Evolutionary conservation across 331 rosid genomes (phyloP).

Genomic region (Dryas integrifolia): DNA sequence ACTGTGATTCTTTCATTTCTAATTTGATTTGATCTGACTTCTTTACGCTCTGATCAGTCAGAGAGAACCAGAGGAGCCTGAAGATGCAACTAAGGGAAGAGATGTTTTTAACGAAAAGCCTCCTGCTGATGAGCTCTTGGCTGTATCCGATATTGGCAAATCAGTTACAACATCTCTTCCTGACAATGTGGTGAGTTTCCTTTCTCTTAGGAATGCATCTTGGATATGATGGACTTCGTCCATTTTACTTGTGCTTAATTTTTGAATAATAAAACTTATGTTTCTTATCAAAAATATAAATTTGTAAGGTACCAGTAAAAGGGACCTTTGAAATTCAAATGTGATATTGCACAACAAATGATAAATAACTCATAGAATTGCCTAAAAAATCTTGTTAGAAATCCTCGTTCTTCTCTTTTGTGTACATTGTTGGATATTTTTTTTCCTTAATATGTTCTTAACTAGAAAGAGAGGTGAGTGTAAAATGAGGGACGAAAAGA

Average conservation of each 20-base stretch:
- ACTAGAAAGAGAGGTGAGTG: background rate
- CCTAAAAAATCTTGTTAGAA: background rate
- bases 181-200: conserved; percentile 82
- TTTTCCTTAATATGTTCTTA: background rate
- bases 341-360: background rate
- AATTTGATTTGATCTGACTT: conserved; percentile 17
- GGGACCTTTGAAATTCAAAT: background rate
- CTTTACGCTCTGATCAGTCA: conserved; percentile 48
- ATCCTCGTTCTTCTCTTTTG: background rate
- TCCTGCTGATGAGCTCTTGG: conserved; percentile 91
- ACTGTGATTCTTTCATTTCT: conserved; percentile 15
- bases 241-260: conserved; percentile 3
- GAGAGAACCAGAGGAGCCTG: conserved; percentile 99
- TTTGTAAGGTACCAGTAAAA: no score
- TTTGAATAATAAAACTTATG: background rate
- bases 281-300: background rate
- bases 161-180: conserved; percentile 88
- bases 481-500: background rate
- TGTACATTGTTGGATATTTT: background rate
- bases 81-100: conserved; percentile 97
- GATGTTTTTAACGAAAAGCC: conserved; percentile 98
- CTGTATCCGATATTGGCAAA: conserved; percentile 95
- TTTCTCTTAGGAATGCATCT: background rate
- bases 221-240: background rate
- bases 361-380: no score